These are phyloP conservation scores for Pistacia vera DNA, from an alignment of 345 rosid species.

Conservation along the genomic window DNA sequence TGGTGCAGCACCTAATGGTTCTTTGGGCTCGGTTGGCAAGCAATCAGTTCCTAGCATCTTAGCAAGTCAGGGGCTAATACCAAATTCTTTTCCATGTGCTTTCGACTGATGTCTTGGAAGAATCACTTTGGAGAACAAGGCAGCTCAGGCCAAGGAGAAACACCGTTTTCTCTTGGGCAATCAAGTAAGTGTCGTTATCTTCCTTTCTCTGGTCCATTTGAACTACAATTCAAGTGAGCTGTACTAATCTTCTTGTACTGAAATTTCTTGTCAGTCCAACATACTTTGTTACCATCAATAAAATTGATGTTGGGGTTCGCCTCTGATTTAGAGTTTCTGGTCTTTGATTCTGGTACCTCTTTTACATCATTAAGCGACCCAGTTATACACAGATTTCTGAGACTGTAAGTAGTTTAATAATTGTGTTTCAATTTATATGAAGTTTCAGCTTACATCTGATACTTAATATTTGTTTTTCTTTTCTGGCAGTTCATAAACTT, in stretches of 20 bases:
- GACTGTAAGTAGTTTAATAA: slow-evolving; percentile 51
- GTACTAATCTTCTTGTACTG: slow-evolving; percentile 15
- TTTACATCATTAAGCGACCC: slow-evolving; percentile 85
- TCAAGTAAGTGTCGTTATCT: slow-evolving; percentile 49
- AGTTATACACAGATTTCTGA: slow-evolving; percentile 59
- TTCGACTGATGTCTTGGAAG: slow-evolving; percentile 68
- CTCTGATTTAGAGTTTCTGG: slow-evolving; percentile 56
- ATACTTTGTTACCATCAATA: slow-evolving; percentile 75
- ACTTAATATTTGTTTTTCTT: neutral
- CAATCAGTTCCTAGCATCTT: slow-evolving; percentile 87
- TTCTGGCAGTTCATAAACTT: slow-evolving; percentile 62
- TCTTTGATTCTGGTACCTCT: slow-evolving; percentile 94
- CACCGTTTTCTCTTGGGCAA: slow-evolving; percentile 71
- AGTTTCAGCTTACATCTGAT: neutral
- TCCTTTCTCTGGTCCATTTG: neutral
- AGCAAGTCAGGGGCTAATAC: slow-evolving; percentile 59
- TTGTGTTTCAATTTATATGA: neutral
- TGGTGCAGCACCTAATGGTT: slow-evolving; percentile 96
- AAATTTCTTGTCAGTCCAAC: slow-evolving; percentile 58
- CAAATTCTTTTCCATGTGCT: slow-evolving; percentile 99
- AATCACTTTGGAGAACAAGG: slow-evolving; percentile 94
- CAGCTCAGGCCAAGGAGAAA: slow-evolving; percentile 73
- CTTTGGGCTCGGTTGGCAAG: slow-evolving; percentile 87
- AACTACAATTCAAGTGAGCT: neutral
- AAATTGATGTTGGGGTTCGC: slow-evolving; percentile 63